Evolutionary conservation across 768 basidiomycete genomes (phyloP).

Genomic region (Trametes sanguinea): DNA sequence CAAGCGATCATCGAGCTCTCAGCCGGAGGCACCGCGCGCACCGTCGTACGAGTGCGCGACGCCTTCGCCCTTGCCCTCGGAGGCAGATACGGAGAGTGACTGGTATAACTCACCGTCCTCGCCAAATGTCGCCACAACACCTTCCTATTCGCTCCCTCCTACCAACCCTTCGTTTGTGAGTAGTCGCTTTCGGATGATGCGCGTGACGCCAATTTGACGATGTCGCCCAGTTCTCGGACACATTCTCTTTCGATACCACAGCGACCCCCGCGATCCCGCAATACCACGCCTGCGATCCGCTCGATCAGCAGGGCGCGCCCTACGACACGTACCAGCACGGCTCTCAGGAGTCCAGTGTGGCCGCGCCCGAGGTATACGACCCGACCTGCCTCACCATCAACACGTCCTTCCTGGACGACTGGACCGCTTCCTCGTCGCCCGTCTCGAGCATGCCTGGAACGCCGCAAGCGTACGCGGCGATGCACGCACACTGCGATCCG

Average conservation of each 20-base stretch:
- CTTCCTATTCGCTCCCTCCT: constrained; percentile 23
- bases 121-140: constrained; percentile 21
- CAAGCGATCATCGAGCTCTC: constrained; percentile 33
- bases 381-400: constrained; percentile 22
- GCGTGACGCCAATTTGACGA: not conserved
- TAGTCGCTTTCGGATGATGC: not conserved
- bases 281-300: constrained; percentile 25
- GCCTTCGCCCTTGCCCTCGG: constrained; percentile 16
- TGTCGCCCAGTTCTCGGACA: constrained; percentile 26
- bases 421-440: constrained; percentile 26
- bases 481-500: constrained; percentile 15
- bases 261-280: constrained; percentile 19
- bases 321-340: constrained; percentile 21
- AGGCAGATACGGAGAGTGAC: constrained; percentile 26
- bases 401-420: constrained; percentile 25
- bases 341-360: constrained; percentile 17
- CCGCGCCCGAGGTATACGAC: constrained; percentile 14
- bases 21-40: constrained; percentile 25
- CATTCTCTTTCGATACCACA: constrained; percentile 32
- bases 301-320: constrained; percentile 23
- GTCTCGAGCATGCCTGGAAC: constrained; percentile 31
- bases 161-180: constrained; percentile 33
- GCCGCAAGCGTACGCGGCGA: constrained; percentile 24
- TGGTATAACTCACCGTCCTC: constrained; percentile 29
- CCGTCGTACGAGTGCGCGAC: constrained; percentile 16